These are phyloP conservation scores for Akanthomyces uredinophilus DNA, from an alignment of 2,329 filamentous ascomycete genomes.

Conservation along the genomic window DNA sequence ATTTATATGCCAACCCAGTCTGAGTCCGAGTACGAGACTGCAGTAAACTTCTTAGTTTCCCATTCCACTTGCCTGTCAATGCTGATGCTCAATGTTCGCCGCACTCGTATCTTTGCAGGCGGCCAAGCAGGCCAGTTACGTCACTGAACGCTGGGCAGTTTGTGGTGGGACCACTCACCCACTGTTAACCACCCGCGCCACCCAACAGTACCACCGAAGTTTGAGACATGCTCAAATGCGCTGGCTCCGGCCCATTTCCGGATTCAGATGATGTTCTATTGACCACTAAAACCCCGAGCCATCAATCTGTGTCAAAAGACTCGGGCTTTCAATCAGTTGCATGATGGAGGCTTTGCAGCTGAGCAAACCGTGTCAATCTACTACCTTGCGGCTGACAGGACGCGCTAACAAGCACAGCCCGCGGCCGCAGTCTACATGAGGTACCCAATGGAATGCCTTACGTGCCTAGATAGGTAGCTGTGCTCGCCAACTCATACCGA, in stretches of 20 bases:
- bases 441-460: too few species aligned
- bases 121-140: neutral
- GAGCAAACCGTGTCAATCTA: neutral
- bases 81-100: neutral
- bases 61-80: neutral
- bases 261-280: too few species aligned
- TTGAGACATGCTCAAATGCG: neutral
- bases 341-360: neutral
- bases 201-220: neutral
- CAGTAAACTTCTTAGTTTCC: neutral
- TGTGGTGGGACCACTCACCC: neutral
- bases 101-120: neutral
- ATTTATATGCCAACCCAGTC: too few species aligned
- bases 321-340: neutral
- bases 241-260: too few species aligned
- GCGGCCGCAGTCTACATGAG: neutral
- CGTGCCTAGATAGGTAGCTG: too few species aligned
- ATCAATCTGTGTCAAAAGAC: neutral
- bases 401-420: slow-evolving; percentile 7
- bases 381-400: neutral
- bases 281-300: neutral
- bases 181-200: neutral
- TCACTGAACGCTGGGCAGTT: neutral
- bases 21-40: neutral
- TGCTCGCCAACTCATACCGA: neutral